Percentiles rank a stretch among this genome's conserved stretches.
Conservation (phyloP, 1,139 yeast species). For the Wickerhamomyces sp. region DNA sequence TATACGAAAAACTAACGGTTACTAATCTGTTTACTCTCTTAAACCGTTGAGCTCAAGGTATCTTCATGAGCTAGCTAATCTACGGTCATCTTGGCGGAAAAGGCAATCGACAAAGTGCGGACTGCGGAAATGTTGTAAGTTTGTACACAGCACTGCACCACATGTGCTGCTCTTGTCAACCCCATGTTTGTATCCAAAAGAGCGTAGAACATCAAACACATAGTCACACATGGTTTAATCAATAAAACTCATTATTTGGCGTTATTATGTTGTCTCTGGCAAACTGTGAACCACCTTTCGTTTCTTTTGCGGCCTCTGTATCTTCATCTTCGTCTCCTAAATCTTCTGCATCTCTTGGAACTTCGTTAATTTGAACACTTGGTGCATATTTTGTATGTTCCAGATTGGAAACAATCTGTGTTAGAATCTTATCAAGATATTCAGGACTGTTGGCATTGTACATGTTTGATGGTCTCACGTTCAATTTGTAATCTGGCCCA, state of each 20-base stretch:
- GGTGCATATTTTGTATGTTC: conserved; percentile 93
- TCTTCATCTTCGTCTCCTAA: conserved; percentile 82
- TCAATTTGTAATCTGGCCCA: conserved; percentile 92
- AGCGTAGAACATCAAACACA: too few species aligned
- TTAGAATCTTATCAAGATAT: conserved; percentile 77
- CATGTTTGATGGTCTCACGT: conserved; percentile 95
- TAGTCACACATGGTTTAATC: too few species aligned
- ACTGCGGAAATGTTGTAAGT: too few species aligned
- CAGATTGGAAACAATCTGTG: conserved; percentile 71
- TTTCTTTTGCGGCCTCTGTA: conserved; percentile 66
- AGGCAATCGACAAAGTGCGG: too few species aligned
- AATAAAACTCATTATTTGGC: conserved; percentile 61
- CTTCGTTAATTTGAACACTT: conserved; percentile 86
- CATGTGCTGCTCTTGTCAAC: too few species aligned
- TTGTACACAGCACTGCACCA: too few species aligned
- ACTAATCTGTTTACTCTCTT: too few species aligned
- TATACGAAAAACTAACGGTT: too few species aligned
- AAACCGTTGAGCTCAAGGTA: too few species aligned
- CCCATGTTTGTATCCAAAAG: too few species aligned
- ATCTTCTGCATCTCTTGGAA: conserved; percentile 84
- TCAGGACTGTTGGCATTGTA: conserved; percentile 94
- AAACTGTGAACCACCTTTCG: conserved; percentile 85
- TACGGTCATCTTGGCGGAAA: too few species aligned
- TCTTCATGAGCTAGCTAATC: too few species aligned
- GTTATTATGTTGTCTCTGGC: conserved; percentile 73